Evolutionary conservation across 306 rosid species (phyloP).

Genomic region (Dryas octopetala): DNA sequence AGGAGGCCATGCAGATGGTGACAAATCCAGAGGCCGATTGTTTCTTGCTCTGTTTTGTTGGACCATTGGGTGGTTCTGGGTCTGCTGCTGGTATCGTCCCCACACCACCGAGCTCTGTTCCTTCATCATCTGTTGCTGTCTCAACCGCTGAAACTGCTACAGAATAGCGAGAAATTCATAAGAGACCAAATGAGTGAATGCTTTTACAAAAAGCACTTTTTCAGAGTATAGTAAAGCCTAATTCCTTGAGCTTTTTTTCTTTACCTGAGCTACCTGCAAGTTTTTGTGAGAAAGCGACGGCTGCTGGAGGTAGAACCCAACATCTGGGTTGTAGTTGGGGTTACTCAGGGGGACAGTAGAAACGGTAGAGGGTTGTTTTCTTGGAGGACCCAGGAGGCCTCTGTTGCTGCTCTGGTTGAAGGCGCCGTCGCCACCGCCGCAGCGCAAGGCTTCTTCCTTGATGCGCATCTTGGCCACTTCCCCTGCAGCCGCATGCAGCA

Average conservation of each 20-base stretch:
- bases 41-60: conserved; percentile 38
- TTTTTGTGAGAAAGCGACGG: conserved; percentile 48
- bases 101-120: conserved; percentile 34
- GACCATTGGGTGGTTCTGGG: conserved; percentile 31
- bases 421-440: too few relatives aligned
- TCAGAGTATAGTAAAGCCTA: too few relatives aligned
- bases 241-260: neutral
- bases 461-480: conserved; percentile 59
- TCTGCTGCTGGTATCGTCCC: conserved; percentile 15
- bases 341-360: conserved; percentile 15
- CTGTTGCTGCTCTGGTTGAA: conserved; percentile 18
- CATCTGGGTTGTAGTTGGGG: conserved; percentile 24
- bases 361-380: conserved; percentile 34
- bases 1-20: conserved; percentile 67
- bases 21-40: conserved; percentile 38
- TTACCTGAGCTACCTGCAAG: conserved; percentile 53
- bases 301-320: conserved; percentile 29
- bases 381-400: conserved; percentile 26
- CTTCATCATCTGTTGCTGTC: conserved; percentile 52
- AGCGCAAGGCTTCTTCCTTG: conserved; percentile 26
- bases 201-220: too few relatives aligned
- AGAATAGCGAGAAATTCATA: too few relatives aligned
- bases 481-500: conserved; percentile 71
- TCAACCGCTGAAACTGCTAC: conserved; percentile 49
- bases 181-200: too few relatives aligned